A percentile compares a stretch with the other conserved stretches of the same genome.
Conservation (phyloP, 805 yeast genomes). For the Teunomyces kruisii region DNA sequence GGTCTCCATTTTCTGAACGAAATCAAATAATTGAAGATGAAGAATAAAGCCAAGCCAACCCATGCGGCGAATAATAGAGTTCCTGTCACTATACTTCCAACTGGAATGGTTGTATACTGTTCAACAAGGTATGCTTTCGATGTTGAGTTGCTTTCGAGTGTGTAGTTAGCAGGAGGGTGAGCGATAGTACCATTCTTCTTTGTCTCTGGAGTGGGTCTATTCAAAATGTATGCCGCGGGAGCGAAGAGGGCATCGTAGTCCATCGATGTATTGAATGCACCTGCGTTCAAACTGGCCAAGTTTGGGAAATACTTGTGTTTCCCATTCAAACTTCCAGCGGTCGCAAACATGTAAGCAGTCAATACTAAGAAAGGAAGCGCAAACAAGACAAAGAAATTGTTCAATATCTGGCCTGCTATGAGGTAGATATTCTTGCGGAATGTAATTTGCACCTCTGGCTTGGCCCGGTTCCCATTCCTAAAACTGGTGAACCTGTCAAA, state of each 20-base stretch:
- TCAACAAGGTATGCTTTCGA: neutral
- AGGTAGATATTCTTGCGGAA: conserved; percentile 21
- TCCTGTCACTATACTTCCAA: conserved; percentile 27
- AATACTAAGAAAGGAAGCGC: conserved; percentile 46
- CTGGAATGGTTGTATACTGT: conserved; percentile 2
- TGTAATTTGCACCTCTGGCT: conserved; percentile 7
- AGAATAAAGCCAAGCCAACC: conserved; percentile 19
- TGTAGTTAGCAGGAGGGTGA: neutral
- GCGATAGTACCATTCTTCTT: neutral
- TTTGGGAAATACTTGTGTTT: conserved; percentile 13
- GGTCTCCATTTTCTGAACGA: conserved; percentile 17
- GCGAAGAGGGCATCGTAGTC: conserved; percentile 24
- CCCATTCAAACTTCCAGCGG: conserved; percentile 17
- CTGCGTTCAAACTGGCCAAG: conserved; percentile 12
- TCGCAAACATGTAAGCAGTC: conserved; percentile 31
- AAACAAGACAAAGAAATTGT: conserved; percentile 32
- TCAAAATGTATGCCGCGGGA: conserved; percentile 8
- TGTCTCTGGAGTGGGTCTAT: neutral
- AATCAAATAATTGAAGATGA: conserved; percentile 28
- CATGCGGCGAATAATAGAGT: conserved; percentile 26
- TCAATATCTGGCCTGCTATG: conserved; percentile 32
- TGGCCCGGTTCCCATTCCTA: neutral
- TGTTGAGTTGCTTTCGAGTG: neutral
- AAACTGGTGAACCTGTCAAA: conserved; percentile 5
- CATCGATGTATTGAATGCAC: conserved; percentile 24